phyloP scores from a whole-genome alignment of 345 rosid genomes.

The Salix purpurea region DNA sequence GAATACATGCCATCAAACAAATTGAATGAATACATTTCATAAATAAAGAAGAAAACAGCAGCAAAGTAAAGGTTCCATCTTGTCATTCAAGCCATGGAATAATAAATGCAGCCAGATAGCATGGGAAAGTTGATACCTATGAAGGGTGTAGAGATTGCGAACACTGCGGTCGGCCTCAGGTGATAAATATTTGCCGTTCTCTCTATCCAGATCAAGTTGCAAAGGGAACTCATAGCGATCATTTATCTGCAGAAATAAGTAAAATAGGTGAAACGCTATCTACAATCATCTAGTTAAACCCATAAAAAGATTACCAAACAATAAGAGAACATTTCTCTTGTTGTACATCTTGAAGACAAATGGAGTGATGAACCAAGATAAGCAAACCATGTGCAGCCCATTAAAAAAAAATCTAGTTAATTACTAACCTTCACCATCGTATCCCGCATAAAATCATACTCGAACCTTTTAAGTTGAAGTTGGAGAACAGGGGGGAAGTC shows the following conservation, averaged over 20 bases:
- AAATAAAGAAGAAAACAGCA: neutral
- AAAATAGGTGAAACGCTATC: neutral
- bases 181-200: conserved; percentile 30
- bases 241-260: conserved; percentile 23
- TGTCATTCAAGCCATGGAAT: neutral
- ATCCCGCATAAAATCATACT: conserved; percentile 50
- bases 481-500: conserved; percentile 92
- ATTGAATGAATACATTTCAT: neutral
- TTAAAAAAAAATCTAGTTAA: neutral
- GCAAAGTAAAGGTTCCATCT: neutral
- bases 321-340: neutral
- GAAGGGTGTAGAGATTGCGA: conserved; percentile 52
- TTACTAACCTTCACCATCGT: conserved; percentile 46
- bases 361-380: neutral
- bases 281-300: neutral
- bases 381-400: neutral
- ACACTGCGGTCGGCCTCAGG: conserved; percentile 33
- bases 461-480: conserved; percentile 47
- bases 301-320: neutral
- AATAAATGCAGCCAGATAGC: neutral
- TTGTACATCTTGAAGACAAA: neutral
- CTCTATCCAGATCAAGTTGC: conserved; percentile 38
- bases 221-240: conserved; percentile 36
- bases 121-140: conserved; percentile 48
- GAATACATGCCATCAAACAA: neutral